Evolutionary conservation across 2,329 filamentous ascomycete genomes (phyloP).

Genomic region (Sporothrix curviconia): DNA sequence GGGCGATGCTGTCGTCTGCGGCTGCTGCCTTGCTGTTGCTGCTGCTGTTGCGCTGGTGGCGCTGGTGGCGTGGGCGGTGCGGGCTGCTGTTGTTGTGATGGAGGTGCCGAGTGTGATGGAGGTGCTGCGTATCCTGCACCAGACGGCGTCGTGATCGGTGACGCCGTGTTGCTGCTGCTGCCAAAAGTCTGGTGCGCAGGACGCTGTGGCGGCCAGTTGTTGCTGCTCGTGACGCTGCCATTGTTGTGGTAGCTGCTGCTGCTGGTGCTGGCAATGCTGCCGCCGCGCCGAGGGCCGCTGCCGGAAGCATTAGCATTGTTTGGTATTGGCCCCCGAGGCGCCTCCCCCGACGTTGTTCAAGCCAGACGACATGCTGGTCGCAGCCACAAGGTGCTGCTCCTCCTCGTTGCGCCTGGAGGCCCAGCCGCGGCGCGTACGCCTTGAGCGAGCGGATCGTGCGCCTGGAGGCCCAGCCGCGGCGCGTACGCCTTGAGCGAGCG

Average conservation of each 20-base stretch:
- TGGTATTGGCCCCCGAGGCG: no score
- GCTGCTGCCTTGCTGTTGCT: neutral
- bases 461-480: conserved; percentile 60
- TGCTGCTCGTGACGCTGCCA: neutral
- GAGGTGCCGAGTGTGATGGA: neutral
- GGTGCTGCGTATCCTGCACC: neutral
- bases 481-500: conserved; percentile 65
- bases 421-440: conserved; percentile 63
- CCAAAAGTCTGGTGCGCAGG: no score
- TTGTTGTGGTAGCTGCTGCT: neutral
- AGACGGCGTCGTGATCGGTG: neutral
- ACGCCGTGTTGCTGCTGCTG: neutral
- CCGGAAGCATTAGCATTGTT: no score
- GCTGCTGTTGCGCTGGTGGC: neutral
- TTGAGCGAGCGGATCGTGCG: conserved; percentile 64
- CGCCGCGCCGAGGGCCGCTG: neutral
- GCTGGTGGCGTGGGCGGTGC: neutral
- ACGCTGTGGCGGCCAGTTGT: neutral
- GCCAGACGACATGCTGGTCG: conserved; percentile 26
- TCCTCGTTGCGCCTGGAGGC: conserved; percentile 48
- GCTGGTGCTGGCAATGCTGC: neutral
- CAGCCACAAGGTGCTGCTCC: conserved; percentile 44
- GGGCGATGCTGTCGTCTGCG: neutral
- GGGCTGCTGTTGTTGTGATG: neutral
- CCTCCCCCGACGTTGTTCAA: no score